These are phyloP conservation scores for Trichoderma afroharzianum DNA, from an alignment of 2,329 filamentous ascomycete species.

Conservation along the genomic window DNA sequence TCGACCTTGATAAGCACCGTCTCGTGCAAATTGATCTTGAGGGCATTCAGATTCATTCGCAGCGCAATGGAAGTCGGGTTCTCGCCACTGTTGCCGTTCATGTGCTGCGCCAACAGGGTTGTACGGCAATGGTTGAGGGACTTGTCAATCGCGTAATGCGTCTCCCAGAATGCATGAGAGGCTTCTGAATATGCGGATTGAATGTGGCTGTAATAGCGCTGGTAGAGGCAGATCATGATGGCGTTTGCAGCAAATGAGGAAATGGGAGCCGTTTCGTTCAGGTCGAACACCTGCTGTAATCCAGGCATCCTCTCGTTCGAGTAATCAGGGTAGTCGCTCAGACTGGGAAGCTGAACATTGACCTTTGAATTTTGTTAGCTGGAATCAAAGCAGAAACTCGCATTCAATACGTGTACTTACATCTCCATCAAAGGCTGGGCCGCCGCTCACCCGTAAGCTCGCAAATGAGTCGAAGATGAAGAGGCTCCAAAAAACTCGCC, in stretches of 20 bases:
- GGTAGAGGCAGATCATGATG: slow-evolving; percentile 11
- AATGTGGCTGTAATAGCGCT: slow-evolving; percentile 4
- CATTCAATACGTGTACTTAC: not conserved
- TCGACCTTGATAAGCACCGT: slow-evolving; percentile 8
- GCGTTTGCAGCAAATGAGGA: slow-evolving; percentile 8
- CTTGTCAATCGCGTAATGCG: slow-evolving; percentile 5
- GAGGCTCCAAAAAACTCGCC: slow-evolving; percentile 24
- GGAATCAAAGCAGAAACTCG: not conserved
- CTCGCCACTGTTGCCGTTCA: not conserved
- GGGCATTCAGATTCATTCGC: not conserved
- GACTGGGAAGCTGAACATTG: not conserved
- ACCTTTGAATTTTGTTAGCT: not conserved
- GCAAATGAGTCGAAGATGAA: slow-evolving; percentile 23
- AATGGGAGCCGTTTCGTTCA: not conserved
- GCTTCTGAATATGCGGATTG: not conserved
- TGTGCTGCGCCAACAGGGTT: not conserved
- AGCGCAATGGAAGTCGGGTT: not conserved
- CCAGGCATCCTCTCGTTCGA: not conserved
- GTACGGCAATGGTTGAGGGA: slow-evolving; percentile 1
- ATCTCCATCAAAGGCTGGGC: not conserved
- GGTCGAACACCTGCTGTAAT: not conserved
- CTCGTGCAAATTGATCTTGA: slow-evolving; percentile 13
- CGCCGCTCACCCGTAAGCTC: not conserved
- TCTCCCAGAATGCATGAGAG: slow-evolving; percentile 11
- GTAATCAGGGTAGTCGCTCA: not conserved